Conservation (phyloP, 257 asterid species). For the Nicotiana benthamiana region DNA sequence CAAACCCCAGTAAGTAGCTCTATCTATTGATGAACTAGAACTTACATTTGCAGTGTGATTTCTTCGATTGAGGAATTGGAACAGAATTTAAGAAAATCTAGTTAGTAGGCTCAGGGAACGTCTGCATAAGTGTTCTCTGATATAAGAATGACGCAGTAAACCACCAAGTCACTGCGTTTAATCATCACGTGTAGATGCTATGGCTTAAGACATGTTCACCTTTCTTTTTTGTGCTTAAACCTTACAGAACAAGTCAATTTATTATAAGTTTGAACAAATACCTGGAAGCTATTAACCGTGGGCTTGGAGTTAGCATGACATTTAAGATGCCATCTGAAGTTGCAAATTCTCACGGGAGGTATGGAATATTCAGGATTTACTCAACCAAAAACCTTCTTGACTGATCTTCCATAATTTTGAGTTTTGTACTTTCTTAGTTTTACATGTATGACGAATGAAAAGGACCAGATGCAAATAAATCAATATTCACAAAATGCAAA, state of each 20-base stretch:
- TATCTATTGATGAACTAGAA: not conserved
- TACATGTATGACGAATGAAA: not conserved
- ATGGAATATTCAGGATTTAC: not conserved
- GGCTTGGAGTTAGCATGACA: not conserved
- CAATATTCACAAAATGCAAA: not conserved
- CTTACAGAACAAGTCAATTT: slow-evolving; percentile 10
- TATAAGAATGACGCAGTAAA: too few relatives aligned
- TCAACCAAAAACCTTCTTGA: not conserved
- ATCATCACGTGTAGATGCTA: not conserved
- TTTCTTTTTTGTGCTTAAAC: not conserved
- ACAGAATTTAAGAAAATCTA: too few relatives aligned
- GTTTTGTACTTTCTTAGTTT: not conserved
- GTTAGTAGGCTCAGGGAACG: too few relatives aligned
- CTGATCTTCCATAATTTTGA: not conserved
- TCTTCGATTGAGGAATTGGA: too few relatives aligned
- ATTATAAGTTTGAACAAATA: slow-evolving; percentile 1
- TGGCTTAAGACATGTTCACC: not conserved
- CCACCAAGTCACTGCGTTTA: not conserved
- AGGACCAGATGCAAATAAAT: not conserved
- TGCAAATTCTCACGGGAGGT: not conserved
- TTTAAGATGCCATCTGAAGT: not conserved
- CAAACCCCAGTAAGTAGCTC: not conserved
- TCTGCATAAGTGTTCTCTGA: not conserved
- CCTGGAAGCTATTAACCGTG: not conserved
- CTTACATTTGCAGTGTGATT: not conserved